phyloP scores from a whole-genome alignment of 805 yeast species.

The Lachancea nothofagi region DNA sequence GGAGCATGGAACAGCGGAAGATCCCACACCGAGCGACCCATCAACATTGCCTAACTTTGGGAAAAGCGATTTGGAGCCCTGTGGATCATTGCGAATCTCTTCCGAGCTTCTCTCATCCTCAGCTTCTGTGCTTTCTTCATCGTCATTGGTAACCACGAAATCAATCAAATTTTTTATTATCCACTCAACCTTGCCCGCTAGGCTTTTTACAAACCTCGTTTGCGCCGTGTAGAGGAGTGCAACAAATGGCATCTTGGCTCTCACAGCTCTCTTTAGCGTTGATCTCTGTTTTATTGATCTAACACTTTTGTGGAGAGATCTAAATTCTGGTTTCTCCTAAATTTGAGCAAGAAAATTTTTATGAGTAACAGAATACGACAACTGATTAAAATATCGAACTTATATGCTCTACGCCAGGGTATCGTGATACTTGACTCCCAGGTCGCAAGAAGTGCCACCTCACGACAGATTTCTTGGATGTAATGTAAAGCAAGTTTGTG shows the following conservation, averaged over 20 bases:
- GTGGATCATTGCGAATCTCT: background rate
- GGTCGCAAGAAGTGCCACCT: too few species aligned
- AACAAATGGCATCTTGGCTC: slow-evolving; percentile 6
- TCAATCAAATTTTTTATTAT: slow-evolving; percentile 4
- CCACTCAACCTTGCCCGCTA: slow-evolving; percentile 4
- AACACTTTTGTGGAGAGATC: background rate
- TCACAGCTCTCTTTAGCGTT: background rate
- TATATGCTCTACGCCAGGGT: too few species aligned
- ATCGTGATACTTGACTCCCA: too few species aligned
- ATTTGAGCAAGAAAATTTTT: slow-evolving; percentile 4
- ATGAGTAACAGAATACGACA: background rate
- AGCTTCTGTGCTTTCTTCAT: background rate
- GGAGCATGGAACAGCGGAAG: slow-evolving; percentile 28
- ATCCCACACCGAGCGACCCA: slow-evolving; percentile 13
- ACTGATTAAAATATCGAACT: too few species aligned
- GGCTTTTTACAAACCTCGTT: background rate
- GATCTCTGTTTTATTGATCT: background rate
- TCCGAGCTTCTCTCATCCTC: background rate
- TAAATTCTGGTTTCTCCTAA: slow-evolving; percentile 1
- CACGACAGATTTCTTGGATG: too few species aligned
- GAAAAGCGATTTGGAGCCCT: slow-evolving; percentile 12
- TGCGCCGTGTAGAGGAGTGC: slow-evolving; percentile 4
- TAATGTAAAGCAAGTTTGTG: too few species aligned
- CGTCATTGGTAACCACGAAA: background rate
- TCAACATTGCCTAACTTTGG: slow-evolving; percentile 26